These are phyloP conservation scores for Dactylellina leptospora DNA, from an alignment of 2,329 filamentous ascomycete genomes.

Conservation along the genomic window DNA sequence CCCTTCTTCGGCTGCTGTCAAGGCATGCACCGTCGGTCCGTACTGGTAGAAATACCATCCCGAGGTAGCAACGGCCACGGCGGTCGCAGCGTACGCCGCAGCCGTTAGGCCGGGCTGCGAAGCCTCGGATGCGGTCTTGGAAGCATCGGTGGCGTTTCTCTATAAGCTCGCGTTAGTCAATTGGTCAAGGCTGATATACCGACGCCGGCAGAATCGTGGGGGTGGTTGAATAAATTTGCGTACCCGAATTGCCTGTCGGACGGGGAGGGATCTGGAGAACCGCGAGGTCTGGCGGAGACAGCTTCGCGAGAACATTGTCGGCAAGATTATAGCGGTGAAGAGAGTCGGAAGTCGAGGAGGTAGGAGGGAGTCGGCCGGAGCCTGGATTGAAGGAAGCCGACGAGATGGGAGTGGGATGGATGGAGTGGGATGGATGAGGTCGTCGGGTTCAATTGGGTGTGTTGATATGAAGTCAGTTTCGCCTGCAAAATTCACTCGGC, in stretches of 20 bases:
- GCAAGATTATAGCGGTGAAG: neutral
- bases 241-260: conserved; percentile 76
- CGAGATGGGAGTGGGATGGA: conserved; percentile 16
- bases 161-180: conserved; percentile 41
- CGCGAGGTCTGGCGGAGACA: conserved; percentile 50
- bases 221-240: conserved; percentile 64
- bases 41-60: conserved; percentile 99
- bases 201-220: neutral
- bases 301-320: conserved; percentile 52
- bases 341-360: conserved; percentile 11
- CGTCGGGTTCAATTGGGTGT: neutral
- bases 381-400: conserved; percentile 42
- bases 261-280: conserved; percentile 45
- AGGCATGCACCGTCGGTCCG: conserved; percentile 84
- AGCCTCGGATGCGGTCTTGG: conserved; percentile 38
- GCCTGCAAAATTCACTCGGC: conserved; percentile 49
- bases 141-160: conserved; percentile 53
- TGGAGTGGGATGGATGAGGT: conserved; percentile 13
- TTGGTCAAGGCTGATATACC: conserved; percentile 17
- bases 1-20: conserved; percentile 97
- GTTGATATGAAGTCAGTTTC: conserved; percentile 43
- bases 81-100: conserved; percentile 84
- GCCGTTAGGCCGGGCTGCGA: conserved; percentile 72
- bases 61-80: conserved; percentile 84
- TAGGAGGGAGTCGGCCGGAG: conserved; percentile 46